Evolutionary conservation across 1,284 basidiomycete genomes (phyloP).

Genomic region (Malassezia caprae): DNA sequence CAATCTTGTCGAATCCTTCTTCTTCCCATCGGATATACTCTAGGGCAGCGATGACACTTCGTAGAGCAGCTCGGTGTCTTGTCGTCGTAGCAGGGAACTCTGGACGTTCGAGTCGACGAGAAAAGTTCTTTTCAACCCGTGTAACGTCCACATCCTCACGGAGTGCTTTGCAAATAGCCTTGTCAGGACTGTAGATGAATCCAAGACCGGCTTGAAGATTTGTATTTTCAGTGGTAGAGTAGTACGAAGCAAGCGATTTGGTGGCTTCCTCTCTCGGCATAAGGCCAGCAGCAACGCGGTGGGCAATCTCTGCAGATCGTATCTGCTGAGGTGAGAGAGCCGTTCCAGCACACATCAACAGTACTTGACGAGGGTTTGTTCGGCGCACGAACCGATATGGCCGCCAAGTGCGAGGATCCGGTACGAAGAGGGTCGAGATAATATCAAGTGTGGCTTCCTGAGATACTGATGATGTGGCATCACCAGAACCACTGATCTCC

Average conservation of each 20-base stretch:
- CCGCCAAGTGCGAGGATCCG: slow-evolving; percentile 37
- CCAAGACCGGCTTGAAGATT: slow-evolving; percentile 15
- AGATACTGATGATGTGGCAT: not conserved
- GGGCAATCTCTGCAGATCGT: slow-evolving; percentile 18
- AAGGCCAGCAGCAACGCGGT: slow-evolving; percentile 6
- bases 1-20: slow-evolving; percentile 46
- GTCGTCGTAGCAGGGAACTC: slow-evolving; percentile 22
- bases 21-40: slow-evolving; percentile 39
- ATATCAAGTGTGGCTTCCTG: not conserved
- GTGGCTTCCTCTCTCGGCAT: not conserved
- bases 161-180: not conserved
- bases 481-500: slow-evolving; percentile 2
- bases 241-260: slow-evolving; percentile 13
- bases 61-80: slow-evolving; percentile 31
- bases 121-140: slow-evolving; percentile 33
- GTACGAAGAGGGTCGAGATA: slow-evolving; percentile 28
- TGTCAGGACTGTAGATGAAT: slow-evolving; percentile 14
- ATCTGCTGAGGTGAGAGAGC: slow-evolving; percentile 24
- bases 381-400: slow-evolving; percentile 41
- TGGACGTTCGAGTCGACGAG: slow-evolving; percentile 35
- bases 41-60: slow-evolving; percentile 37
- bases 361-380: slow-evolving; percentile 41
- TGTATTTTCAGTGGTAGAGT: slow-evolving; percentile 15
- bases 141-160: not conserved
- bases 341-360: slow-evolving; percentile 34